These are phyloP conservation scores for Uronychia binucleata DNA, from an alignment of 73 alveolate species.

Conservation along the genomic window DNA sequence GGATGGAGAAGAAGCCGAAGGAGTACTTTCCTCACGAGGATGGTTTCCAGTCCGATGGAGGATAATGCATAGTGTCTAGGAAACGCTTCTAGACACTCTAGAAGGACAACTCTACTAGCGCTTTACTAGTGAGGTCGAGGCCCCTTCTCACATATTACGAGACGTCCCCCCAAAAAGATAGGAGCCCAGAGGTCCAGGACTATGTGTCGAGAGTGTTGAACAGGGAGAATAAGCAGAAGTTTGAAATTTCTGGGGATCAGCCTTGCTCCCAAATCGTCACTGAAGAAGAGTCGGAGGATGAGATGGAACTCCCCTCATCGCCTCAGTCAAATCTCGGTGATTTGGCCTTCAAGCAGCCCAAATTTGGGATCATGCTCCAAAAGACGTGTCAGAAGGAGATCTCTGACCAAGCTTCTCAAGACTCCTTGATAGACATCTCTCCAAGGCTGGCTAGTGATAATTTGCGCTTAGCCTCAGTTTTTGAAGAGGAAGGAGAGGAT, in stretches of 20 bases:
- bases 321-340: background rate
- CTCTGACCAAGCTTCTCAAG: background rate
- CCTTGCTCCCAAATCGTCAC: background rate
- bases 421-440: background rate
- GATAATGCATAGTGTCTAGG: background rate
- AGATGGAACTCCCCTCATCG: background rate
- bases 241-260: background rate
- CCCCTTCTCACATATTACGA: background rate
- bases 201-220: background rate
- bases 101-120: background rate
- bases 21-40: background rate
- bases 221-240: background rate
- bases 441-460: background rate
- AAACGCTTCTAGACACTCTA: background rate
- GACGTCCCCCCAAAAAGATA: background rate
- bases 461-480: background rate
- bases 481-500: background rate
- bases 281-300: background rate
- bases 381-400: background rate
- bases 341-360: background rate
- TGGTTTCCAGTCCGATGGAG: background rate
- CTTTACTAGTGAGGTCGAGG: background rate
- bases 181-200: background rate
- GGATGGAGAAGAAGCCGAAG: background rate
- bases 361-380: background rate